These are phyloP conservation scores for Astragalus glycyphyllos DNA, from an alignment of 306 rosid genomes.

Conservation along the genomic window DNA sequence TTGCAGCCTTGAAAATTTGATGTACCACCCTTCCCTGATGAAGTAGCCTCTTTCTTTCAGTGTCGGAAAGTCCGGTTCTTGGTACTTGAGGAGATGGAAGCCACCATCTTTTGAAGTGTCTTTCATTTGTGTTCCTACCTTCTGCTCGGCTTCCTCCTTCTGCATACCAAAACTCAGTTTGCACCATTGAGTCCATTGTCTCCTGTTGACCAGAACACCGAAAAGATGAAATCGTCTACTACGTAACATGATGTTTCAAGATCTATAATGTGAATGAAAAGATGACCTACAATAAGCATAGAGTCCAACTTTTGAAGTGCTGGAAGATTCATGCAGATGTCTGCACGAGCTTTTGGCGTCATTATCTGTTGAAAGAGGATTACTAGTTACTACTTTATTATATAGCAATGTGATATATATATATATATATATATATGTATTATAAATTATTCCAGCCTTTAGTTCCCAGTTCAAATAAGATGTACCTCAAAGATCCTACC, in stretches of 20 bases:
- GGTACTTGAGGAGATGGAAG: constrained; percentile 81
- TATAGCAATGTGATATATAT: neutral
- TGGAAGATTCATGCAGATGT: constrained; percentile 82
- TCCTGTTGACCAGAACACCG: constrained; percentile 57
- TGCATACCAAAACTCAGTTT: constrained; percentile 82
- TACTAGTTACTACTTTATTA: constrained; percentile 24
- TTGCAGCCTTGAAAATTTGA: constrained; percentile 89
- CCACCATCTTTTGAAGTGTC: constrained; percentile 86
- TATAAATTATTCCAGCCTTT: constrained; percentile 8
- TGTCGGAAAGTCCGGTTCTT: constrained; percentile 68
- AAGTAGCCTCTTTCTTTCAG: constrained; percentile 64
- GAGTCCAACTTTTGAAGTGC: constrained; percentile 92
- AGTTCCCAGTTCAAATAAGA: constrained; percentile 27
- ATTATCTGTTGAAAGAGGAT: constrained; percentile 66
- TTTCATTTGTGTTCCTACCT: constrained; percentile 56
- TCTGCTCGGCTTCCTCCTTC: constrained; percentile 83
- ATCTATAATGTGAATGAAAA: constrained; percentile 36
- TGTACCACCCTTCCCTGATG: constrained; percentile 70
- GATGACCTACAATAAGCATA: constrained; percentile 82
- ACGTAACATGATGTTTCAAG: constrained; percentile 9
- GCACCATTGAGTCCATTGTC: constrained; percentile 78
- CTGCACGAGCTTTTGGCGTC: constrained; percentile 90
- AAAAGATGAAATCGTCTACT: neutral
- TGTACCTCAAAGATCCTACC: constrained; percentile 84
- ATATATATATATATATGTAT: neutral